Evolutionary conservation across 208 protist genomes (phyloP).

Genomic region (Naegleria fowleri): DNA sequence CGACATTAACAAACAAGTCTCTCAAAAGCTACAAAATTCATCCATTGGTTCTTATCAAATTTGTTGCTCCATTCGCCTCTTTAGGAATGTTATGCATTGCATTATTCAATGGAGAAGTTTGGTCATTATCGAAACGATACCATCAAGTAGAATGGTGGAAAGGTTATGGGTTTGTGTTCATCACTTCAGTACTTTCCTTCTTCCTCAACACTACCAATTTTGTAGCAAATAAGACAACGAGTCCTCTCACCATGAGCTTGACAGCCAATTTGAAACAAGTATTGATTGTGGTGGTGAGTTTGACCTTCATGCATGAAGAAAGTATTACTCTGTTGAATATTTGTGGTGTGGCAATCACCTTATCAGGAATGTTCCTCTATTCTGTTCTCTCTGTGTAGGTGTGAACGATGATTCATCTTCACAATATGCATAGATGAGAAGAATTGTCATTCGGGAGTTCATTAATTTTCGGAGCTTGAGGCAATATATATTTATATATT

Average conservation of each 20-base stretch:
- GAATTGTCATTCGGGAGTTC: too few species aligned
- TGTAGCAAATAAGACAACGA: background rate
- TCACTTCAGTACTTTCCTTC: background rate
- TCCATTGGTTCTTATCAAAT: background rate
- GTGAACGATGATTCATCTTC: too few species aligned
- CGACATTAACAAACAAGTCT: background rate
- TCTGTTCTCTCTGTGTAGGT: background rate
- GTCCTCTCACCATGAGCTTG: conserved; percentile 16
- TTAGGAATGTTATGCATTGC: background rate
- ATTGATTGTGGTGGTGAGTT: background rate
- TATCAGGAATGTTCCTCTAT: background rate
- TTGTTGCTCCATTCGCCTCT: background rate
- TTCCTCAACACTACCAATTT: background rate
- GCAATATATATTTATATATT: too few species aligned
- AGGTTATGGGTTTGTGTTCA: background rate
- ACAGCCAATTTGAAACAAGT: conserved; percentile 13
- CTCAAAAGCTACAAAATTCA: background rate
- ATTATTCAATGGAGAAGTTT: background rate
- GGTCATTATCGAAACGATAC: background rate
- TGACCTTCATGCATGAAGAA: background rate
- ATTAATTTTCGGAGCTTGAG: too few species aligned
- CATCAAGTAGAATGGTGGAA: background rate
- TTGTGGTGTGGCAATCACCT: background rate
- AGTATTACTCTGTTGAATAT: background rate
- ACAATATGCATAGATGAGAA: too few species aligned